phyloP scores from a whole-genome alignment of 257 asterid genomes.

The Buddleja alternifolia region DNA sequence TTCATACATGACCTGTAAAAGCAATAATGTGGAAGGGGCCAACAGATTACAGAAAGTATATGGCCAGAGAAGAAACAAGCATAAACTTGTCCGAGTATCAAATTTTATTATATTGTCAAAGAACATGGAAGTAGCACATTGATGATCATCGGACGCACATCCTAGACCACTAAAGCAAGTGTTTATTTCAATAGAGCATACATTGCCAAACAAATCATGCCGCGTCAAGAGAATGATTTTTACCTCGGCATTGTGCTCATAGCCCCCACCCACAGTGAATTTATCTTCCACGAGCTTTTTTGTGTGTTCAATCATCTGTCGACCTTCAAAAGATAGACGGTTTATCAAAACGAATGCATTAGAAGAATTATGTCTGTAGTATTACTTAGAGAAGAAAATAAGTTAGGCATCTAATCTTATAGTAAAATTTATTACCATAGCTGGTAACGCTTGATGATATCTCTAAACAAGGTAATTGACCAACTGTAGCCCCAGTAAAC shows the following conservation, averaged over 20 bases:
- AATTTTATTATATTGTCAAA: not conserved
- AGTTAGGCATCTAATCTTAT: constrained; percentile 13
- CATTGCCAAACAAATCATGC: not conserved
- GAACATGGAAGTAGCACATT: constrained; percentile 22
- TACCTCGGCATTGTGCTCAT: constrained; percentile 94
- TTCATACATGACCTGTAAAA: constrained; percentile 15
- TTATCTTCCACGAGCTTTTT: constrained; percentile 94
- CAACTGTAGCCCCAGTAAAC: constrained; percentile 94
- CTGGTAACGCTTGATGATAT: constrained; percentile 99
- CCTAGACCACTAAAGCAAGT: constrained; percentile 12
- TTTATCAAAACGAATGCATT: constrained; percentile 33
- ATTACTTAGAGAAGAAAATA: constrained; percentile 13
- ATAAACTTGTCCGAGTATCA: not conserved
- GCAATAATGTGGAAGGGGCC: not conserved
- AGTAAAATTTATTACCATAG: constrained; percentile 65
- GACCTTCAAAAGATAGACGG: constrained; percentile 56
- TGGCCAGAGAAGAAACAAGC: constrained; percentile 9
- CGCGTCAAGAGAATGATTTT: not conserved
- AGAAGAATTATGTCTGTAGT: constrained; percentile 12
- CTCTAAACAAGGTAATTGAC: constrained; percentile 96
- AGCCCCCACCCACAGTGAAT: constrained; percentile 79
- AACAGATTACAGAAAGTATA: not conserved
- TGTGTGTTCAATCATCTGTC: constrained; percentile 98
- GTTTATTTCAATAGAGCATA: not conserved
- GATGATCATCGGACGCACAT: constrained; percentile 2